Evolutionary conservation across 2,329 filamentous ascomycete species (phyloP).

Genomic region (Herpotrichia juniperi): DNA sequence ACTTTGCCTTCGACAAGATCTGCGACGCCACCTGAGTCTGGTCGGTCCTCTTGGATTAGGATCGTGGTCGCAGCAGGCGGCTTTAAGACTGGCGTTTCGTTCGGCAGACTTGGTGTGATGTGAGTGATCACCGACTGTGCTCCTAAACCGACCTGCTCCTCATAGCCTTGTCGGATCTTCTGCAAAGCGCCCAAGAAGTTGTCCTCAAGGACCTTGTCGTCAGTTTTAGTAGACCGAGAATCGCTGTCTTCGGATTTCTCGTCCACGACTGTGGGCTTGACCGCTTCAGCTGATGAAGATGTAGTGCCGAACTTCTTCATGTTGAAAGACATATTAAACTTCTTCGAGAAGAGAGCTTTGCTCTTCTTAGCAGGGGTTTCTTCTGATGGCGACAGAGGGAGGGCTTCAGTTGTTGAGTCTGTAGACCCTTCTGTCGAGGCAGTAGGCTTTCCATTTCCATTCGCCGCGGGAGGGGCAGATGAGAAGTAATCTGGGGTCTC

Average conservation of each 20-base stretch:
- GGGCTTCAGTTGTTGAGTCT: slow-evolving; percentile 34
- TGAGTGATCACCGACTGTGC: slow-evolving; percentile 62
- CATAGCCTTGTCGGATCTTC: slow-evolving; percentile 74
- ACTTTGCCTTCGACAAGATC: slow-evolving; percentile 93
- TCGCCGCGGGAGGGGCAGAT: slow-evolving; percentile 49
- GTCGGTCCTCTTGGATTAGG: slow-evolving; percentile 69
- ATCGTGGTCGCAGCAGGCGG: slow-evolving; percentile 69
- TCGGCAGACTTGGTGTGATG: slow-evolving; percentile 71
- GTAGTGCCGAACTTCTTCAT: slow-evolving; percentile 83
- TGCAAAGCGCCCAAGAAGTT: slow-evolving; percentile 76
- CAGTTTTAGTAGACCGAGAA: slow-evolving; percentile 59
- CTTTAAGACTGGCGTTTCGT: slow-evolving; percentile 78
- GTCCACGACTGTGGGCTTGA: slow-evolving; percentile 75
- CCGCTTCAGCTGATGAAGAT: slow-evolving; percentile 63
- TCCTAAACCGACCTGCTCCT: slow-evolving; percentile 65
- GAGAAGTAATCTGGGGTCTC: slow-evolving; percentile 81
- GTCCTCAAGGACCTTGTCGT: slow-evolving; percentile 77
- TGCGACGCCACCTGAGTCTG: slow-evolving; percentile 69
- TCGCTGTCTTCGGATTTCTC: slow-evolving; percentile 74
- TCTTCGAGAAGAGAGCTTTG: slow-evolving; percentile 76
- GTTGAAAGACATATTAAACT: slow-evolving; percentile 79
- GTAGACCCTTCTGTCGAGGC: slow-evolving; percentile 32
- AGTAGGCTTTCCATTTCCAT: slow-evolving; percentile 30
- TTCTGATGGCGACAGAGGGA: slow-evolving; percentile 50
- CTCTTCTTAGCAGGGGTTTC: slow-evolving; percentile 56